These are phyloP conservation scores for Petunia hybrid DNA, from an alignment of 305 asterid species.

Conservation along the genomic window DNA sequence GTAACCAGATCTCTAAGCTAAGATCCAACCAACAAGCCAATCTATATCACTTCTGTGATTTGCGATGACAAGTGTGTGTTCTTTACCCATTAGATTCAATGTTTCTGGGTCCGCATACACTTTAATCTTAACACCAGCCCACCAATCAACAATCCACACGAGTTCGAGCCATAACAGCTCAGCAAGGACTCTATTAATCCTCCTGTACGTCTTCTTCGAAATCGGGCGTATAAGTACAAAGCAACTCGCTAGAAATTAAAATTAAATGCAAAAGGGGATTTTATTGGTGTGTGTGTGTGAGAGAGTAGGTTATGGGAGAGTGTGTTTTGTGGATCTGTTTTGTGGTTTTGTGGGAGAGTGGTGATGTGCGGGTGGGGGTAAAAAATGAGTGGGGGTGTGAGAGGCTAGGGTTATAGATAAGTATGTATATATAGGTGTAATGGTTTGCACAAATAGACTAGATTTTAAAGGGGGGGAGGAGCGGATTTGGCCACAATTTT, in stretches of 20 bases:
- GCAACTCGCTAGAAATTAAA: slow-evolving; percentile 49
- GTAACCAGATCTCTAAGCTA: slow-evolving; percentile 87
- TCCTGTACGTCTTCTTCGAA: slow-evolving; percentile 82
- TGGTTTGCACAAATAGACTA: too few relatives aligned
- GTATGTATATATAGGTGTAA: too few relatives aligned
- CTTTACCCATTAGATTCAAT: slow-evolving; percentile 76
- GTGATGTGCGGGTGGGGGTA: too few relatives aligned
- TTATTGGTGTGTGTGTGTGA: not conserved
- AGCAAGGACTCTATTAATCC: slow-evolving; percentile 78
- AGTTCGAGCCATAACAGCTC: slow-evolving; percentile 95
- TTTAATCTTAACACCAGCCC: slow-evolving; percentile 93
- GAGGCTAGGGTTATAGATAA: too few relatives aligned
- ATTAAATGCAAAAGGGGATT: not conserved
- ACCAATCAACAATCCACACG: slow-evolving; percentile 94
- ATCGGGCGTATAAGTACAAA: slow-evolving; percentile 75
- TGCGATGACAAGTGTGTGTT: slow-evolving; percentile 82
- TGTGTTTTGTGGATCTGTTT: too few relatives aligned
- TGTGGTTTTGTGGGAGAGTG: too few relatives aligned
- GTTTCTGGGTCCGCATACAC: slow-evolving; percentile 70
- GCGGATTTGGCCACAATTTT: too few relatives aligned
- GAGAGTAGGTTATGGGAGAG: not conserved
- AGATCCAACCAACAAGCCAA: slow-evolving; percentile 97
- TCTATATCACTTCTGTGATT: slow-evolving; percentile 96
- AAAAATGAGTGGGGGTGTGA: too few relatives aligned
- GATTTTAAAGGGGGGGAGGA: too few relatives aligned